Evolutionary conservation across 768 basidiomycete genomes (phyloP), one percentile per base, ranked within the genome.

Genomic region (Naematelia encephala): DNA sequence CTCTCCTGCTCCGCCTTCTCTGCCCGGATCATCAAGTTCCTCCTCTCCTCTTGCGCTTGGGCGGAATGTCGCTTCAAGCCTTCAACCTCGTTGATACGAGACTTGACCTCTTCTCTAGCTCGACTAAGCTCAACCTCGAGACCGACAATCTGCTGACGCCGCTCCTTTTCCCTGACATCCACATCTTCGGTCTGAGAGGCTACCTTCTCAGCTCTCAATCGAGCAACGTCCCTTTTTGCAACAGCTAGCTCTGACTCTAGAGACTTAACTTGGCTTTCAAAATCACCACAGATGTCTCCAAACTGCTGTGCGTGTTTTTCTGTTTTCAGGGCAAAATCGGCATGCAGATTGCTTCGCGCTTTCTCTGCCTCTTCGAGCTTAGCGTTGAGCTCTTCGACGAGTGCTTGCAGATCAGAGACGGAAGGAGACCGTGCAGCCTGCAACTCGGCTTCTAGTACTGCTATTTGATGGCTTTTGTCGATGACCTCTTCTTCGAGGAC

Each of bases 261-360:
- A 10, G 28, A 49, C 26, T 56, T 58, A 26, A 76, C 70, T 43
- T 75, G 70, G 4, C 55, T 58, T 46, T 76, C 72, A 43, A 71
- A 74, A 10, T 60, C 70, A 1, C 56, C 47, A 39, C 70, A 72
- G 25, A 72, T 73, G 49, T 74, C 69, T 0, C 66, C 66, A 50
- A 74, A 74, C 29, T 64, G 54, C 14, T 58, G 56, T 16, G 73
- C 72, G 44, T 72, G 69, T 34, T 67, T 56, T 53, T 70, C 68
- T 8, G 67, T 70, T 51, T 71, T 69, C n/a, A 22, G 19, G 1
- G 66, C 57, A 51, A 67, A 72, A n/a, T 69, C 70, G 12, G 63
- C 48, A 34, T 68, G 67, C 2, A 70, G 56, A 3, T 58, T 21
- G 5, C 39, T 44, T 23, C 59, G 29, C 12, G 56, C 59, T 26